A percentile compares a stretch with the other conserved stretches of the same genome.
Evolutionary conservation across 2,329 filamentous ascomycete genomes (phyloP).

Genomic region (Diaporthe velutina): DNA sequence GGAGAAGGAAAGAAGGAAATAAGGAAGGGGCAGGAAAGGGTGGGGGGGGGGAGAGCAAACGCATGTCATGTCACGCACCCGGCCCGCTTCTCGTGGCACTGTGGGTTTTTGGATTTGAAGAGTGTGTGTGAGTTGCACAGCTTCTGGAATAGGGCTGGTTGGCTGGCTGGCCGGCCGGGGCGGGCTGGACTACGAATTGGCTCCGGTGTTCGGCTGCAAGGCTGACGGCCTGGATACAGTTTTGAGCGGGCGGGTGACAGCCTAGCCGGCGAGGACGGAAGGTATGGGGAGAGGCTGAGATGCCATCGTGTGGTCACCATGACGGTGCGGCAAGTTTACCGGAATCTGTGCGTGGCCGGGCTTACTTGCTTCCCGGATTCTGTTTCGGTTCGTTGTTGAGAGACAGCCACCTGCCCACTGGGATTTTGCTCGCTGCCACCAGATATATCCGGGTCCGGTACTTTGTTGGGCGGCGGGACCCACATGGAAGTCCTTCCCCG

Average conservation of each 20-base stretch:
- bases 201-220: background rate
- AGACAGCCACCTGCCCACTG: background rate
- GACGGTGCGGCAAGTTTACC: background rate
- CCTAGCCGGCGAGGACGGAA: background rate
- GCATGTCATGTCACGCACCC: slow-evolving; percentile 29
- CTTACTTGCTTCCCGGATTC: background rate
- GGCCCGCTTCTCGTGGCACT: slow-evolving; percentile 22
- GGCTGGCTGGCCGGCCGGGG: background rate
- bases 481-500: slow-evolving; percentile 18
- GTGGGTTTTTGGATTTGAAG: background rate
- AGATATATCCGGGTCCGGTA: slow-evolving; percentile 21
- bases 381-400: background rate
- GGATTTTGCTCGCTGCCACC: slow-evolving; percentile 19
- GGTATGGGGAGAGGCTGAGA: background rate
- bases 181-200: background rate
- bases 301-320: slow-evolving; percentile 12
- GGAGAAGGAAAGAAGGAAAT: slow-evolving; percentile 13
- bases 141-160: background rate
- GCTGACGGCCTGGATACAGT: background rate
- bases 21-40: slow-evolving; percentile 4
- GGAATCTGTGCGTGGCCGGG: background rate
- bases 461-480: slow-evolving; percentile 22
- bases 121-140: background rate
- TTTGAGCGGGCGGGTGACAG: background rate
- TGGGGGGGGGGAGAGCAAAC: background rate